Conservation (phyloP, 306 rosid genomes). For the Medicago arabica region DNA sequence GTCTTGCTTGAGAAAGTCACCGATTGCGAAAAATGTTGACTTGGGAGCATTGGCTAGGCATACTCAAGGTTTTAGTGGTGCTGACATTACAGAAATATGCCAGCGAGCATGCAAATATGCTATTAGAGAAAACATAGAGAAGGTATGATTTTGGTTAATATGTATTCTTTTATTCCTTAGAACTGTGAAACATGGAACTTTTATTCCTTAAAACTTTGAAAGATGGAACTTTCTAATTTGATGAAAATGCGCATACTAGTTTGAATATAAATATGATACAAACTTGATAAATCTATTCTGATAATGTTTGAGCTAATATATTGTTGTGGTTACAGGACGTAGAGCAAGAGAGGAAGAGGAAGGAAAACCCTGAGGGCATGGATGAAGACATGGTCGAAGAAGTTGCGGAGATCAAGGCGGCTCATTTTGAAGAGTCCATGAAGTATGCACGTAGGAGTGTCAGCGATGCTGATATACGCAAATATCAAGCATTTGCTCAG, state of each 20-base stretch:
- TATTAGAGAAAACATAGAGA: constrained; percentile 66
- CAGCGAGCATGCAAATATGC: constrained; percentile 69
- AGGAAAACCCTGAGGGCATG: constrained; percentile 63
- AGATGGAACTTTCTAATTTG: neutral
- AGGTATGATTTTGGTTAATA: constrained; percentile 44
- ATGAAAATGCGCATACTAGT: neutral
- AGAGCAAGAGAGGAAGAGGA: constrained; percentile 53
- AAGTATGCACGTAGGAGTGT: constrained; percentile 68
- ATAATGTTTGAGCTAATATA: constrained; percentile 17
- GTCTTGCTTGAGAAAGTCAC: constrained; percentile 68
- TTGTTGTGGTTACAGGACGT: constrained; percentile 50
- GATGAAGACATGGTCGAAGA: constrained; percentile 51
- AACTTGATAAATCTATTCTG: neutral
- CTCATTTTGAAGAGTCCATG: constrained; percentile 68
- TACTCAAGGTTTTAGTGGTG: constrained; percentile 69
- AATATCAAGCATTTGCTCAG: constrained; percentile 67
- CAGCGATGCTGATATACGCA: constrained; percentile 63
- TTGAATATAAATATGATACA: neutral
- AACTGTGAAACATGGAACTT: neutral
- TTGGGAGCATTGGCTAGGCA: constrained; percentile 55
- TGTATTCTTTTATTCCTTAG: neutral
- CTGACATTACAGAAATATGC: constrained; percentile 68
- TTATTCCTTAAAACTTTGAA: neutral
- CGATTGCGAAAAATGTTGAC: constrained; percentile 60
- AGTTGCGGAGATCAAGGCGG: constrained; percentile 58